These are phyloP conservation scores for Neurospora sp. DNA, from an alignment of 495 filamentous ascomycete species.

Conservation along the genomic window DNA sequence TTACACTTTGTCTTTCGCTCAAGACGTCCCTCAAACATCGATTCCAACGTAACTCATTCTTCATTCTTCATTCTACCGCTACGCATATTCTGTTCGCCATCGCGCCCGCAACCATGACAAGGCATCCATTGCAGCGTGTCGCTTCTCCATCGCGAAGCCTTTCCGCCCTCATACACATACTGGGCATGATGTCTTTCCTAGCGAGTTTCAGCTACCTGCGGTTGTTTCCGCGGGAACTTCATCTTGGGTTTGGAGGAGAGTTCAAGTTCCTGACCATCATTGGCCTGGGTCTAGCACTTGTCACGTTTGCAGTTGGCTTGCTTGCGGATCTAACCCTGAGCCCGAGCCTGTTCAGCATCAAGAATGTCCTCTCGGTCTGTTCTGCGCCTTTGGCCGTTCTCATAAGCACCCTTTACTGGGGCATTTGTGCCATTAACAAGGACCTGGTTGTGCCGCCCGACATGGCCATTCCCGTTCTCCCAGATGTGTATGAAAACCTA, in stretches of 20 bases:
- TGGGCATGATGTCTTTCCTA: conserved; percentile 58
- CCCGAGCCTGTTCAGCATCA: conserved; percentile 53
- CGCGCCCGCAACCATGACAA: conserved; percentile 8
- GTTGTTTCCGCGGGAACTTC: conserved; percentile 37
- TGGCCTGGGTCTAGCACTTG: conserved; percentile 57
- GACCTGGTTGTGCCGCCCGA: conserved; percentile 38
- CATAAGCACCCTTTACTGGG: conserved; percentile 81
- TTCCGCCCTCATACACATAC: conserved; percentile 61
- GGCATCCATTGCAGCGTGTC: conserved; percentile 65
- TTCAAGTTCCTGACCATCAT: conserved; percentile 81
- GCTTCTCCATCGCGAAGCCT: conserved; percentile 58
- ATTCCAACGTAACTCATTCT: not conserved
- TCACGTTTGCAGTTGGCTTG: conserved; percentile 61
- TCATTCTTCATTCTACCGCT: not conserved
- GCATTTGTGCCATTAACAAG: conserved; percentile 57
- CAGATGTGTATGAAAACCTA: conserved; percentile 43
- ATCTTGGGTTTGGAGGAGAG: conserved; percentile 70
- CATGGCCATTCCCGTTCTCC: conserved; percentile 30
- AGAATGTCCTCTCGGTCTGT: conserved; percentile 64
- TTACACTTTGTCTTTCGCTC: not conserved
- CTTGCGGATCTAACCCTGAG: conserved; percentile 66
- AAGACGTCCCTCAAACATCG: not conserved
- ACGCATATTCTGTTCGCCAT: not conserved
- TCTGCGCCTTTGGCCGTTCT: conserved; percentile 72
- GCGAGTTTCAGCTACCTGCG: conserved; percentile 54